Base-by-base conservation (phyloP, 192 early-diverging fungal species). In the Linderina pennispora region DNA sequence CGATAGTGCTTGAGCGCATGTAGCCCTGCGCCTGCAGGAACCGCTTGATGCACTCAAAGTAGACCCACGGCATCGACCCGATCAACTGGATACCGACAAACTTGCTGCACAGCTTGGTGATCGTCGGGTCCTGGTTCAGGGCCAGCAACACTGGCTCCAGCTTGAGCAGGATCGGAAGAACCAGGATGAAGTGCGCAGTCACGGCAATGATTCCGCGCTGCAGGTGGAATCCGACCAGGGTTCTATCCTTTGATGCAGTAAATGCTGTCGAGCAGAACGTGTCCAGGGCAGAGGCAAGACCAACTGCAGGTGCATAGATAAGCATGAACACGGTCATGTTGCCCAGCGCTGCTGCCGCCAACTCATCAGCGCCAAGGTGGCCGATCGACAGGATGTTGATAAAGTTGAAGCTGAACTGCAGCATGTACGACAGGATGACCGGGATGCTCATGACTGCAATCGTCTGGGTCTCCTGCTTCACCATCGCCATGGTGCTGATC, bases 21-120 rank as follows among this genome's bases (percentile, higher is more conserved):
- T 85, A 85, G 45, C 86, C 92, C 74, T 98, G 94, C 0, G 85
- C 82, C 53, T 94, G 89, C 19, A 96, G 69, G 52, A 78, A 96
- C 45, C 89, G 79, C 55, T 91, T 88, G 37, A 91, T 54, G 55
- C 86, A 88, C 46, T 96, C 92, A 76, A 87, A 86, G 15, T 79
- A 73, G 58, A 96, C 62, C 62, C 75, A 82, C 2, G 91, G 85
- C 22, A 86, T 78, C 22, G 83, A 77, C 1, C 90, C 89, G 1
- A 84, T 56, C 23, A 94, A 52, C 19, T 85, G 69, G 19, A 75
- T 82, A 3, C 76, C 55, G 15, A 88, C 50, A 55, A 83, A 98
- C 31, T 67, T 23, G 9, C 81, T 86, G 15, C 88, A 77, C 8
- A 92, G 65, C 3, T 62, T 6, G 0, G 92, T 78, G 7, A 95